Evolutionary conservation across 2,329 filamentous ascomycete species (phyloP), one percentile per base, ranked within the genome.

Genomic region (Aspergillus novoparasiticus): DNA sequence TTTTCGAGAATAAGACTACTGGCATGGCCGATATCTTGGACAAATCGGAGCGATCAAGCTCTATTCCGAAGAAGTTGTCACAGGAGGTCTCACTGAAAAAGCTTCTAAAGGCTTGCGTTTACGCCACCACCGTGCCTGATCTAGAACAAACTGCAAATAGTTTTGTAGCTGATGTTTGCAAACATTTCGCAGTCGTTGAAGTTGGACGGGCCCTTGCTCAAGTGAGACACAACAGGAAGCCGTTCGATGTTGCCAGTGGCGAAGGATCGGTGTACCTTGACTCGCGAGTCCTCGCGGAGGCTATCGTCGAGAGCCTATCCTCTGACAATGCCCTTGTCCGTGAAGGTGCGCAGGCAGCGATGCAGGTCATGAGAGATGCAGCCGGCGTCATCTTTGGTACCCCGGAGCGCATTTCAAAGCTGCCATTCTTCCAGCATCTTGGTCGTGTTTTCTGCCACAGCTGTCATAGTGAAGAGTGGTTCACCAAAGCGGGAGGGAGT

Each of bases 381-480:
- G 88, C 92, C 2, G 84, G 84, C 26, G 89, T 87, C 9, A 92
- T 99, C 39, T 93, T 98, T 68, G 94, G 94, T 3, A 88, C 87
- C 0, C 82, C 89, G 45, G 85, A 85, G 26, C 86, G 90, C 59
- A 89, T 94, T 36, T 87, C 91, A 39, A 89, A 88, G 61, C 84
- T 99, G 10, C 88, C 90, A 0, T 92, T 99, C 78, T 99, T 99
- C 79, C 86, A 85, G 63, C 89, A 94, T 71, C 83, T 99, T 6
- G 90, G 90, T 45, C 90, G 88, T 64, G 89, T 89, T 0, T 97
- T 98, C 75, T 95, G 92, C 70, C 95, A 99, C 75, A 93, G 92
- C 68, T 99, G 95, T 76, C 94, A 97, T 71, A 93, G 95, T 71
- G 94, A 99, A 76, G 95, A 99, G 72, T 99, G 96, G 95, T 99